Evolutionary conservation across 768 basidiomycete genomes (phyloP).

Genomic region (Lactarius tabidus): DNA sequence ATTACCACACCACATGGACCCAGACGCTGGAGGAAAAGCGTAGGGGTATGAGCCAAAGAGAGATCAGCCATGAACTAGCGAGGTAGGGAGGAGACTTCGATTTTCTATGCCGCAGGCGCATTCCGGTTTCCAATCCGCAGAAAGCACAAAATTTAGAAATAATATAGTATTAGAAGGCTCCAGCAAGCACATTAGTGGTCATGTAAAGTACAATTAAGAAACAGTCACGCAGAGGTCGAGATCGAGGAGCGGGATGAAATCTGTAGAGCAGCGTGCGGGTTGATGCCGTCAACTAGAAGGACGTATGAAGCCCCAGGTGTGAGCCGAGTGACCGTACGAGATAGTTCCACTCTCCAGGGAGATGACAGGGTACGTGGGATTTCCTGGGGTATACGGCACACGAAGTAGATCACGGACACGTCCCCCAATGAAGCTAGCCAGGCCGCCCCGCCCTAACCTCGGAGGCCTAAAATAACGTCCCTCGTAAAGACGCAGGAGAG

Average conservation of each 20-base stretch:
- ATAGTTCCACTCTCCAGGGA: not conserved
- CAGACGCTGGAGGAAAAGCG: no score
- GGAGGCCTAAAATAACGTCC: not conserved
- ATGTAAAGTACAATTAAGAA: not conserved
- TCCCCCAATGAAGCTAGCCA: not conserved
- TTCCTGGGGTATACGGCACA: not conserved
- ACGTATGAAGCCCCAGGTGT: not conserved
- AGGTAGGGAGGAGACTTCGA: not conserved
- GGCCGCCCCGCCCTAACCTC: not conserved
- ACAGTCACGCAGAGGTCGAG: not conserved
- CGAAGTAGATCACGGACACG: not conserved
- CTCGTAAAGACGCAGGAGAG: slow-evolving; percentile 5
- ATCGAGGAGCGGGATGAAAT: no score
- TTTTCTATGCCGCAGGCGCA: not conserved
- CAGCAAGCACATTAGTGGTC: not conserved
- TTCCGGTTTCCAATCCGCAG: not conserved
- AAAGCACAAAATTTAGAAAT: not conserved
- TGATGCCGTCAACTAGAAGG: not conserved
- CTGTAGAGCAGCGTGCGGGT: no score
- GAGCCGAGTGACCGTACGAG: not conserved
- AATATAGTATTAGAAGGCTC: not conserved
- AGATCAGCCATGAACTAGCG: not conserved
- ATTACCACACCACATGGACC: no score
- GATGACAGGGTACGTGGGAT: not conserved
- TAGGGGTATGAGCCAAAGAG: no score